Conservation (phyloP, 2,329 filamentous ascomycete species). For the Ophiocordyceps camponoti-saundersi region DNA sequence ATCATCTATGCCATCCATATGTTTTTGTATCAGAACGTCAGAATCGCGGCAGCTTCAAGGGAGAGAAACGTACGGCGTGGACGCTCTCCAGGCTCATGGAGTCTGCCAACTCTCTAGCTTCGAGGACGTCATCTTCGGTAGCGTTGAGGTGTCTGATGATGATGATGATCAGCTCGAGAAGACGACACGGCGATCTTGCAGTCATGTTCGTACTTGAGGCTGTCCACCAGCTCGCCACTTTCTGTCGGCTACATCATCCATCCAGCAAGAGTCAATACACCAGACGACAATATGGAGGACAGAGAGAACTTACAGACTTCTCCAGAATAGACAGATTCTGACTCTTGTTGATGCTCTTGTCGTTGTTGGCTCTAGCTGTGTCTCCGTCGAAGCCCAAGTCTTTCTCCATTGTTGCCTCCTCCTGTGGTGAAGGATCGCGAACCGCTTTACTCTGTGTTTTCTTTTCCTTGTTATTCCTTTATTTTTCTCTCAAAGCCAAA, state of each 20-base stretch:
- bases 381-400: background rate
- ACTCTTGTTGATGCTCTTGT: background rate
- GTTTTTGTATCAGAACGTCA: too few relatives aligned
- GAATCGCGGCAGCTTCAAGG: background rate
- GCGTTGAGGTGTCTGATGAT: constrained; percentile 19
- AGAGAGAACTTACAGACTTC: background rate
- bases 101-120: constrained; percentile 25
- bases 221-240: background rate
- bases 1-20: background rate
- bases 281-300: background rate
- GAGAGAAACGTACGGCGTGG: constrained; percentile 13
- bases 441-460: too few relatives aligned
- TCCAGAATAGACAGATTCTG: background rate
- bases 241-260: background rate
- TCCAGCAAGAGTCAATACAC: background rate
- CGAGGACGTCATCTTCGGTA: constrained; percentile 26
- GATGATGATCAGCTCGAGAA: background rate
- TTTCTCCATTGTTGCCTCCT: background rate
- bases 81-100: constrained; percentile 20
- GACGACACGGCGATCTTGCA: background rate
- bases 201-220: background rate
- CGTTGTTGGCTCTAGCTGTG: background rate
- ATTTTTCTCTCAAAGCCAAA: too few relatives aligned
- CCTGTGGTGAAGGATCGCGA: too few relatives aligned
- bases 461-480: too few relatives aligned